Evolutionary conservation across 2,329 filamentous ascomycete genomes (phyloP), one percentile per base, ranked within the genome.

Genomic region (Myriosclerotinia scirpicola): DNA sequence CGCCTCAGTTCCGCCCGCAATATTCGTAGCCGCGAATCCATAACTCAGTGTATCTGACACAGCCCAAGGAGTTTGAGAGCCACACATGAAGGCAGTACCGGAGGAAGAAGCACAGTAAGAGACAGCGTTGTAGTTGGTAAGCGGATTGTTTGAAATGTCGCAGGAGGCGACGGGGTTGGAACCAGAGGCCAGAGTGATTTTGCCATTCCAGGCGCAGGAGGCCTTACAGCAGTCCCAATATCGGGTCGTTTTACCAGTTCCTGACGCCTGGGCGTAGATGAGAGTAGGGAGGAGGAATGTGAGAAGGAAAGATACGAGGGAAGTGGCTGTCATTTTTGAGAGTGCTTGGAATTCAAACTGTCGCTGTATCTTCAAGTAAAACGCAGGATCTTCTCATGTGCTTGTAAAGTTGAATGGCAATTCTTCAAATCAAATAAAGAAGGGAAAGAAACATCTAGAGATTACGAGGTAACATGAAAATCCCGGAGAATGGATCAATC

Each of bases 151-250:
- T 71, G 81, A 78, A 71, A 78, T 80, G 73, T 75, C 73, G 46
- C 74, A 75, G 17, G 73, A 73, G 5, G 55, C 61, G 1, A 75
- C 73, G 0, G 74, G 73, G 26, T 68, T 72, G 12, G 73, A 71
- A 20, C 73, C 74, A 22, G 44, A 56, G 26, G 71, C 72, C 78
- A 75, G 86, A 80, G 55, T 80, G 68, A 83, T 85, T 76, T 89
- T 89, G 61, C 77, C 80, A 12, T 80, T 75, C 87, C 87, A 86
- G 4, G 81, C 81, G 75, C 87, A 90, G 34, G 85, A 88, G 30
- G 87, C 84, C 80, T 91, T 91, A 79, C 88, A 91, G 80, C 88
- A 91, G 75, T 90, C 88, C 84, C 84, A 84, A 75, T 84, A 85
- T 64, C 82, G 75, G 26, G 78, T 80, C 54, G 78, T 78, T 30